Percentiles rank a stretch among this genome's conserved stretches.
Conservation (phyloP, 73 alveolate genomes). For the Paramecium primaurelia region DNA sequence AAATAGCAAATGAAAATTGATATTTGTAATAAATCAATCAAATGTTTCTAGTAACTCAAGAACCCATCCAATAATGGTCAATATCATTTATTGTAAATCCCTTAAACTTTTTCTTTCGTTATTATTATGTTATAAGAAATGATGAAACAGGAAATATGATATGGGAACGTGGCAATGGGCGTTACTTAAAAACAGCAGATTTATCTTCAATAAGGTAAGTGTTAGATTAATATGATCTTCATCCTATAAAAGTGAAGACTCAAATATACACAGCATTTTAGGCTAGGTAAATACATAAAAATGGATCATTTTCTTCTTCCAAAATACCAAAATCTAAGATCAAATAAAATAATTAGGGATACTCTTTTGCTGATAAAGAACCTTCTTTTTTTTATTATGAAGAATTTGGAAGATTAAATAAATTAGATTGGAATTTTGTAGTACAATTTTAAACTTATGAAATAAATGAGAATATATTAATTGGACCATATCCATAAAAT, state of each 20-base stretch:
- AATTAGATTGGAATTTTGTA: conserved; percentile 22
- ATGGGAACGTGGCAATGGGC: conserved; percentile 39
- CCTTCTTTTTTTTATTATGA: conserved; percentile 12
- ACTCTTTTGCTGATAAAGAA: not conserved
- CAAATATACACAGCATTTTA: not conserved
- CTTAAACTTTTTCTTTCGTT: not conserved
- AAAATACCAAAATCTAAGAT: not conserved
- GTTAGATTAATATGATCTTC: not conserved
- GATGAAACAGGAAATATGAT: conserved; percentile 13
- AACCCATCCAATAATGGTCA: conserved; percentile 5
- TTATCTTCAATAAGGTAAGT: not conserved
- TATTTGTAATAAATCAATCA: not conserved
- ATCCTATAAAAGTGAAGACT: not conserved
- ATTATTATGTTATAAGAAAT: conserved; percentile 25
- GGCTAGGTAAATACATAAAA: not conserved
- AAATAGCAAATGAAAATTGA: not conserved
- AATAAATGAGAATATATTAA: not conserved
- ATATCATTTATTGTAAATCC: not conserved
- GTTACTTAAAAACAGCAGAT: conserved; percentile 21
- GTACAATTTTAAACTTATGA: not conserved
- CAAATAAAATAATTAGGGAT: not conserved
- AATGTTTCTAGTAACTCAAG: not conserved
- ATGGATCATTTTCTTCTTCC: conserved; percentile 9
- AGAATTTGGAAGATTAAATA: conserved; percentile 2
- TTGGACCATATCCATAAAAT: conserved; percentile 38